Evolutionary conservation across 2,329 filamentous ascomycete genomes (phyloP).

Genomic region (Xylariaceae sp.): DNA sequence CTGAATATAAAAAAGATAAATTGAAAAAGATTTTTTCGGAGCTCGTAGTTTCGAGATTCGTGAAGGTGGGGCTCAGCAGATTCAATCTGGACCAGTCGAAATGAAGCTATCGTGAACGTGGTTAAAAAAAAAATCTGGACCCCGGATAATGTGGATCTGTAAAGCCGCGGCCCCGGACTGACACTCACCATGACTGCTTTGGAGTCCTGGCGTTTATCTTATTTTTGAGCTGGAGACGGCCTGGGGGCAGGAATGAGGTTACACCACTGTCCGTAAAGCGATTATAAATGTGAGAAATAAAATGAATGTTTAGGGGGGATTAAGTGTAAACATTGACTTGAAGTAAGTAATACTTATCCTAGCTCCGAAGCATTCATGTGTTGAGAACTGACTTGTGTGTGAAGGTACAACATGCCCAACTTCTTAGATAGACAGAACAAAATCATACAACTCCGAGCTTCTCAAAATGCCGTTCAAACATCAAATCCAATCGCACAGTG

Average conservation of each 20-base stretch:
- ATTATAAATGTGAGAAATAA: too few relatives aligned
- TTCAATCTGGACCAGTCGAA: conserved; percentile 31
- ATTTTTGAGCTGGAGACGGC: not conserved
- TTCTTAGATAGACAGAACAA: too few relatives aligned
- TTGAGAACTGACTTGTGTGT: not conserved
- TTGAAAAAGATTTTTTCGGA: not conserved
- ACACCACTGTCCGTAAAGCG: too few relatives aligned
- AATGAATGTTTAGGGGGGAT: not conserved
- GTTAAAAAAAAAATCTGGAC: conserved; percentile 18
- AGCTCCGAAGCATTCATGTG: too few relatives aligned
- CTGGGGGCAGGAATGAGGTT: not conserved
- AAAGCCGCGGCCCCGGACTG: conserved; percentile 4
- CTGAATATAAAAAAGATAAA: not conserved
- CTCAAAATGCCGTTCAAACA: conserved; percentile 37
- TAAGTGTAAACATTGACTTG: too few relatives aligned
- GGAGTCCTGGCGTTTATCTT: too few relatives aligned
- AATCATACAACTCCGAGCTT: conserved; percentile 5
- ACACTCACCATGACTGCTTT: too few relatives aligned
- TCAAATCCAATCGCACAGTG: conserved; percentile 42
- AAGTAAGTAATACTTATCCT: too few relatives aligned
- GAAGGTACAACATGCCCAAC: not conserved
- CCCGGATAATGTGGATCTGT: conserved; percentile 24
- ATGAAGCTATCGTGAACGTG: conserved; percentile 38
- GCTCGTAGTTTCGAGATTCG: conserved; percentile 1
- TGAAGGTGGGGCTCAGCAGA: conserved; percentile 24